Conservation (phyloP, 2,329 filamentous ascomycete species). For the Colletotrichum graminicola region DNA sequence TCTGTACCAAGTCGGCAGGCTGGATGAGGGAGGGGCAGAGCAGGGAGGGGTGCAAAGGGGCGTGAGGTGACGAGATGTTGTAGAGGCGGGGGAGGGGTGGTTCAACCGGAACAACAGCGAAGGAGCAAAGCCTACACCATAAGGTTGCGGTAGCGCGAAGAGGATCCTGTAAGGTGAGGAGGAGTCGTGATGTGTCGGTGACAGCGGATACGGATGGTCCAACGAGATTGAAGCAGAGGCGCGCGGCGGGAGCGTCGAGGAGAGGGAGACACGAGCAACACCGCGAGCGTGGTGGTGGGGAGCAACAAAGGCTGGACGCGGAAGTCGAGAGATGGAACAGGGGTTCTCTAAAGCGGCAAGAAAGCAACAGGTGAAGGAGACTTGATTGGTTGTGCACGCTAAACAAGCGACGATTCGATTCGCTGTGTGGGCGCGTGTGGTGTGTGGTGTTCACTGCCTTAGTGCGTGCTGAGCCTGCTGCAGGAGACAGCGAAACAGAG, state of each 20-base stretch:
- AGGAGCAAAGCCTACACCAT: slow-evolving; percentile 24
- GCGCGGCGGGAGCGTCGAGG: slow-evolving; percentile 39
- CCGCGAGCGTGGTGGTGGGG: slow-evolving; percentile 32
- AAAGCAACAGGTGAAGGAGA: slow-evolving; percentile 17
- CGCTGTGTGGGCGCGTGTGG: slow-evolving; percentile 48
- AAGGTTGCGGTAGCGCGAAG: slow-evolving; percentile 37
- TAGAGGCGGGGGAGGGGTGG: slow-evolving; percentile 9
- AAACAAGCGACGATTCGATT: slow-evolving; percentile 48
- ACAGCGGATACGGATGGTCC: slow-evolving; percentile 33
- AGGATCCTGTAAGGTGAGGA: slow-evolving; percentile 40
- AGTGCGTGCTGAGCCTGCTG: slow-evolving; percentile 47
- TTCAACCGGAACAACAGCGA: neutral
- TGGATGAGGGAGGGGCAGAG: slow-evolving; percentile 32
- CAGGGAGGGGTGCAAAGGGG: slow-evolving; percentile 33
- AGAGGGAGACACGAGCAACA: slow-evolving; percentile 36
- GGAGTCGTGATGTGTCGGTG: slow-evolving; percentile 40
- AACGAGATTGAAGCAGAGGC: slow-evolving; percentile 41
- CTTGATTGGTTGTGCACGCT: slow-evolving; percentile 42
- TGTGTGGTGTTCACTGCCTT: slow-evolving; percentile 47
- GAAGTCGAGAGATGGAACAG: slow-evolving; percentile 27
- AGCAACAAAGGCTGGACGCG: slow-evolving; percentile 16
- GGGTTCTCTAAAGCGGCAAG: slow-evolving; percentile 45
- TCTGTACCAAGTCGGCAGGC: slow-evolving; percentile 32
- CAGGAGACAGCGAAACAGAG: slow-evolving; percentile 43
- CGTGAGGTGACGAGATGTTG: slow-evolving; percentile 34